These are phyloP conservation scores for Catharanthus roseus DNA, from an alignment of 257 asterid genomes.

Conservation along the genomic window DNA sequence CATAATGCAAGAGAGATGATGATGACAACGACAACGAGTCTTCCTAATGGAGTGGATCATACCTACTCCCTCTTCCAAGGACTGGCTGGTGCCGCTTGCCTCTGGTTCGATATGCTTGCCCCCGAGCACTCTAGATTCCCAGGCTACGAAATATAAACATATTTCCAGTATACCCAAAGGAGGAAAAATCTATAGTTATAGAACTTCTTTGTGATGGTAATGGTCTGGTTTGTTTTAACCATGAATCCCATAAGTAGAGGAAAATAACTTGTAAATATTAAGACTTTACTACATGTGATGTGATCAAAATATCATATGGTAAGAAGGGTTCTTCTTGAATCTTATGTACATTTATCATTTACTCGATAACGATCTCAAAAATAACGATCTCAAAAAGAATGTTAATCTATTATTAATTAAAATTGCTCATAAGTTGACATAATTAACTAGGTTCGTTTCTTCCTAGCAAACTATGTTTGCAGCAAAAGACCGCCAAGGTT, in stretches of 20 bases:
- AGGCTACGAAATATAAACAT: constrained; percentile 51
- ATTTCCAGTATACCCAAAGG: neutral
- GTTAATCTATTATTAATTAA: too few species aligned
- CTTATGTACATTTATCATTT: too few species aligned
- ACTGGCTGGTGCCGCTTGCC: constrained; percentile 57
- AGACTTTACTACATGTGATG: too few species aligned
- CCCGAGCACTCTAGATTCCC: constrained; percentile 51
- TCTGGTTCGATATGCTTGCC: constrained; percentile 54
- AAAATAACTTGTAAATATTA: neutral
- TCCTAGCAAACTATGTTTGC: too few species aligned
- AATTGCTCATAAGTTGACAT: too few species aligned
- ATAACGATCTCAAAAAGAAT: too few species aligned
- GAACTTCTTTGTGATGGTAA: neutral
- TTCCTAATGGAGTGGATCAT: constrained; percentile 27
- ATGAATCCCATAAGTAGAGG: neutral
- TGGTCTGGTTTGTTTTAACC: neutral
- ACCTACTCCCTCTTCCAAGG: constrained; percentile 64
- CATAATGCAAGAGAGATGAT: constrained; percentile 24
- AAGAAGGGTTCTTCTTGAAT: too few species aligned
- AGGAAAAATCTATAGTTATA: neutral
- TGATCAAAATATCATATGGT: too few species aligned
- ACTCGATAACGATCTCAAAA: too few species aligned
- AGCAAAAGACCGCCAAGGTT: too few species aligned
- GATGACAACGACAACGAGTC: constrained; percentile 8
- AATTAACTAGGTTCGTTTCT: too few species aligned